A percentile compares a stretch with the other conserved stretches of the same genome.
Evolutionary conservation across 148 eudicot species (phyloP).

Genomic region (Camellia lanceoleosa): DNA sequence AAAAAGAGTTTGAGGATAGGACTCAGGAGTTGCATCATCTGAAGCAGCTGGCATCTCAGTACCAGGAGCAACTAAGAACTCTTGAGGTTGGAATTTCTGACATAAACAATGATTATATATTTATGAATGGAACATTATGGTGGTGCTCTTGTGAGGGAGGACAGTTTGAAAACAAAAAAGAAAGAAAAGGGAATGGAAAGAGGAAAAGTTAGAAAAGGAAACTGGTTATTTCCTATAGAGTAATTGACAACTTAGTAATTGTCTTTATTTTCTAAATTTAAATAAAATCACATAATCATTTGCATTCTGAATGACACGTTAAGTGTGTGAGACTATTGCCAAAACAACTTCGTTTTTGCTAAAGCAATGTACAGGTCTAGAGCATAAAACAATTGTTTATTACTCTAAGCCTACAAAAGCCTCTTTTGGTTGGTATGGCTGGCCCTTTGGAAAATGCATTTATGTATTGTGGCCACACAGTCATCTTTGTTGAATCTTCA

Average conservation of each 20-base stretch:
- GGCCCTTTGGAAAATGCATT: neutral
- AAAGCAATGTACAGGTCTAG: neutral
- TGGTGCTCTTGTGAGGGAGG: neutral
- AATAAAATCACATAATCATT: neutral
- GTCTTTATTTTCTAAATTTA: neutral
- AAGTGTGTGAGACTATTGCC: neutral
- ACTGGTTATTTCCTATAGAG: neutral
- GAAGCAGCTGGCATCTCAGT: slow-evolving; percentile 72
- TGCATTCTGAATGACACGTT: neutral
- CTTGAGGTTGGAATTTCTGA: slow-evolving; percentile 55
- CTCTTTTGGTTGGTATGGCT: neutral
- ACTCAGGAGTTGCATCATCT: slow-evolving; percentile 61
- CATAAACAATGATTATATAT: neutral
- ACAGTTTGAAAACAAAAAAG: neutral
- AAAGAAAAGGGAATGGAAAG: neutral
- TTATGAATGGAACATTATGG: neutral
- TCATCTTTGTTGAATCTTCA: neutral
- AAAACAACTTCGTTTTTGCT: neutral
- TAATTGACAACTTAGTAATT: neutral
- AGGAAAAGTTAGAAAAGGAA: neutral
- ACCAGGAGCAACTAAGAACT: slow-evolving; percentile 79
- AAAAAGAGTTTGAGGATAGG: slow-evolving; percentile 69
- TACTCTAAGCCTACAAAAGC: too few species aligned
- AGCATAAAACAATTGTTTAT: neutral
- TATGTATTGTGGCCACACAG: neutral